These are phyloP conservation scores for Chlamydomonas reinhardtii DNA, from an alignment of 163 green algal genomes.

Conservation along the genomic window DNA sequence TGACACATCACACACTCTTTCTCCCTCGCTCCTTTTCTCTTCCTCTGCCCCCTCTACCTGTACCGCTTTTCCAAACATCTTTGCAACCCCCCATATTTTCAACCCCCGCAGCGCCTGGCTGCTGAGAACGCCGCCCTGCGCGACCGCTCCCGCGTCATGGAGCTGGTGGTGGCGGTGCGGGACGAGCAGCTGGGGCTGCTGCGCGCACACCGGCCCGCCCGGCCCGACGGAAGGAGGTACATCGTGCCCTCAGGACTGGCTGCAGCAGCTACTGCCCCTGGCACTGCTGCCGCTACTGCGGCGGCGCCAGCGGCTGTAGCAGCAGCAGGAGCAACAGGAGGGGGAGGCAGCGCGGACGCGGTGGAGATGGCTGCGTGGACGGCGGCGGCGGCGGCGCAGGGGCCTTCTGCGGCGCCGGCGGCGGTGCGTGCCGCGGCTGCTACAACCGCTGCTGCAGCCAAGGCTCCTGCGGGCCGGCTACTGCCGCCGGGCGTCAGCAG, in stretches of 20 bases:
- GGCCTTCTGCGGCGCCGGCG: not conserved
- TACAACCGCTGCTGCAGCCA: not conserved
- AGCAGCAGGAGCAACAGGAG: not conserved
- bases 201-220: not conserved
- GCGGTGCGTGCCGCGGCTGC: not conserved
- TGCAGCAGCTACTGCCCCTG: no score
- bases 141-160: constrained; percentile 7
- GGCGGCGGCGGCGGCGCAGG: not conserved
- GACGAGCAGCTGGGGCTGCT: constrained; percentile 45
- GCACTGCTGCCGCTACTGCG: no score
- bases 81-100: no score
- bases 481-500: not conserved
- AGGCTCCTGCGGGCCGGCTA: no score
- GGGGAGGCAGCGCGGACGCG: not conserved
- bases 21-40: no score
- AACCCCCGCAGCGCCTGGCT: no score
- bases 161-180: constrained; percentile 10
- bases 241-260: no score
- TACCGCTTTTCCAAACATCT: no score
- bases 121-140: constrained; percentile 5
- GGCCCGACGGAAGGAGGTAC: not conserved
- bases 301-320: not conserved
- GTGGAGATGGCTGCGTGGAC: not conserved
- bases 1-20: no score
- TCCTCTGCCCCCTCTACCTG: no score